Evolutionary conservation across 257 asterid genomes (phyloP).

Genomic region (Catharanthus roseus): DNA sequence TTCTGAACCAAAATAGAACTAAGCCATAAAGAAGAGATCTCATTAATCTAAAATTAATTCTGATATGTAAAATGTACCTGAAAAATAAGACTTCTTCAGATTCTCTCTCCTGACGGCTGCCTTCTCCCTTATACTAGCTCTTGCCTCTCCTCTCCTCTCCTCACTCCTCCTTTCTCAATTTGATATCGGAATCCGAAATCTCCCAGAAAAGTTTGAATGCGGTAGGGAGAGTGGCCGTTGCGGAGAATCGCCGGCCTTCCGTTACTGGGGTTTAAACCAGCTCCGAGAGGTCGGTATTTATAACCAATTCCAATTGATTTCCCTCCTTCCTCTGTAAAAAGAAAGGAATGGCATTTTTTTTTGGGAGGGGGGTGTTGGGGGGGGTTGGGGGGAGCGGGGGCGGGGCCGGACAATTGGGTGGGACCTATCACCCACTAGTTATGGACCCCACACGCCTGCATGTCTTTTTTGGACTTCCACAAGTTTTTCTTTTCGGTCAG

Average conservation of each 20-base stretch:
- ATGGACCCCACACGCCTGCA: not conserved
- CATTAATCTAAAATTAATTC: not conserved
- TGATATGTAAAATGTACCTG: constrained; percentile 5
- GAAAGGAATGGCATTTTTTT: not conserved
- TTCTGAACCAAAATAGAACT: not conserved
- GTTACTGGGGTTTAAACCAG: not conserved
- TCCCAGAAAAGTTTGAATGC: not conserved
- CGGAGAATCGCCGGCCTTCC: not conserved
- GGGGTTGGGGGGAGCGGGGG: too few relatives aligned
- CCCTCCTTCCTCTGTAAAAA: not conserved
- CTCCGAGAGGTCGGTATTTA: not conserved
- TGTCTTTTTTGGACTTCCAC: not conserved
- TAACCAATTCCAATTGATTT: not conserved
- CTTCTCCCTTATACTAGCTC: not conserved
- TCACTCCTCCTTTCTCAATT: not conserved
- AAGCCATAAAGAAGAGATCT: not conserved
- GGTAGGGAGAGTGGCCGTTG: constrained; percentile 2
- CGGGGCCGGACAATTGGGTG: too few relatives aligned
- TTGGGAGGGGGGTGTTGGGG: too few relatives aligned
- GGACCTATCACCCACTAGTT: not conserved
- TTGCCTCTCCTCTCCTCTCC: not conserved
- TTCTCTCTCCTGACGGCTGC: not conserved
- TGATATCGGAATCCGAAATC: not conserved
- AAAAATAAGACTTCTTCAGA: too few relatives aligned
- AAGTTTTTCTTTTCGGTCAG: not conserved